Percentiles rank a stretch among this genome's conserved stretches.
Conservation (phyloP, 306 rosid genomes). For the Cicer judaicum region DNA sequence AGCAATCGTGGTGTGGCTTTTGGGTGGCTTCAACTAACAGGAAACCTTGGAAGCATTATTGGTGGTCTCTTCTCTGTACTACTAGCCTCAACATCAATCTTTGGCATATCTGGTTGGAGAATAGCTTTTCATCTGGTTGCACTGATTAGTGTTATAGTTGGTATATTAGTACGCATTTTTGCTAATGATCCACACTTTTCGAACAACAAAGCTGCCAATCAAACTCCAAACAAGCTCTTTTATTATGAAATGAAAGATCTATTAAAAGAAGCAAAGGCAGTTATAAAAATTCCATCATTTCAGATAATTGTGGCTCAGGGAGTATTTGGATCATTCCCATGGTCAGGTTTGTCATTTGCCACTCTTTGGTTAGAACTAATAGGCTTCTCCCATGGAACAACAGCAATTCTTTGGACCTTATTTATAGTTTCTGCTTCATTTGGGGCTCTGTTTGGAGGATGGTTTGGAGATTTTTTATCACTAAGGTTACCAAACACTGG, state of each 20-base stretch:
- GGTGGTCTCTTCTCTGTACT: conserved; percentile 76
- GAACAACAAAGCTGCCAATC: conserved; percentile 31
- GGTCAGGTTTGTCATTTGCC: conserved; percentile 81
- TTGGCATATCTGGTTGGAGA: conserved; percentile 93
- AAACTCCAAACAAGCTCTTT: conserved; percentile 45
- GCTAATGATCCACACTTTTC: conserved; percentile 75
- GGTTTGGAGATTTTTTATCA: conserved; percentile 74
- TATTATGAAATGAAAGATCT: conserved; percentile 56
- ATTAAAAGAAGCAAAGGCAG: conserved; percentile 69
- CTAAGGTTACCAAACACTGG: conserved; percentile 68
- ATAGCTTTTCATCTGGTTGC: conserved; percentile 79
- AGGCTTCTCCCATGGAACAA: conserved; percentile 79
- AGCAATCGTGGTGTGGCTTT: conserved; percentile 78
- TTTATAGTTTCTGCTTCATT: conserved; percentile 65
- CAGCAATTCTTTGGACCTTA: conserved; percentile 70
- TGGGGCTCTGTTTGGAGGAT: conserved; percentile 85
- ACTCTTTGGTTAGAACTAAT: conserved; percentile 86
- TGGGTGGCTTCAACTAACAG: conserved; percentile 80
- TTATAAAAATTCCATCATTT: conserved; percentile 72
- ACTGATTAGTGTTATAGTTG: conserved; percentile 71
- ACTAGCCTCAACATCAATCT: conserved; percentile 65
- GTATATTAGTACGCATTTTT: conserved; percentile 61
- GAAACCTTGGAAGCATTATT: conserved; percentile 70
- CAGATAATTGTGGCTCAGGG: conserved; percentile 94
- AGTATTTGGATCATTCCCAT: conserved; percentile 84